Conservation (phyloP, 2,329 filamentous ascomycete genomes). For the Hymenoscyphus fraxineus region DNA sequence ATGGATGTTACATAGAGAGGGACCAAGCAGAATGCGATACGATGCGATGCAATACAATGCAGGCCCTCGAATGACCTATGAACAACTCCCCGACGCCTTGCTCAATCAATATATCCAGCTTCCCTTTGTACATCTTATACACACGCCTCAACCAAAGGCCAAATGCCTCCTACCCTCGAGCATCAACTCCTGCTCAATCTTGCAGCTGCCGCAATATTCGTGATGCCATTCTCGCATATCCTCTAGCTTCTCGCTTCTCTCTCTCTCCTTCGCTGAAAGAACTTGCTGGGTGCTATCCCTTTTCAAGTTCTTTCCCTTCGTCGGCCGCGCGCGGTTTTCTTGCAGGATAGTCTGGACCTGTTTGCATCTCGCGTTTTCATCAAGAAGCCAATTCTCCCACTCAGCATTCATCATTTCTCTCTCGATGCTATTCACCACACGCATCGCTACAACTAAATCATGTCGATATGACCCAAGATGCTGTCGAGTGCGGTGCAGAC, state of each 20-base stretch:
- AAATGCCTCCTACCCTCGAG: conserved; percentile 22
- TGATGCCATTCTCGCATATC: conserved; percentile 54
- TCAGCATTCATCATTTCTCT: conserved; percentile 79
- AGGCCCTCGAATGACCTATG: neutral
- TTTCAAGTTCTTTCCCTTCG: conserved; percentile 30
- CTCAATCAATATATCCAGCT: conserved; percentile 6
- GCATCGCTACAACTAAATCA: conserved; percentile 84
- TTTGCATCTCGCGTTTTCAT: conserved; percentile 74
- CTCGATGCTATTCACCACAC: conserved; percentile 86
- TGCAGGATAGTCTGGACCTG: conserved; percentile 50
- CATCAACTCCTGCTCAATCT: conserved; percentile 32
- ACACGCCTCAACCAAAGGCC: conserved; percentile 24
- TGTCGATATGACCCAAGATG: conserved; percentile 80
- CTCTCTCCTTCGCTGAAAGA: conserved; percentile 21
- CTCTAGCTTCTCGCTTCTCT: conserved; percentile 37
- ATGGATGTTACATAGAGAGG: neutral
- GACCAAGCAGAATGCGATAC: neutral
- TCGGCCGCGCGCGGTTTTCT: conserved; percentile 28
- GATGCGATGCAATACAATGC: no score
- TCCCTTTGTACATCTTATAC: conserved; percentile 5
- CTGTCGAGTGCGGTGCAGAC: conserved; percentile 76
- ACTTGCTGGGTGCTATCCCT: conserved; percentile 20
- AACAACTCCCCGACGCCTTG: conserved; percentile 9
- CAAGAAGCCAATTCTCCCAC: conserved; percentile 87
- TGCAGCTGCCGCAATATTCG: conserved; percentile 61